These are phyloP conservation scores for Sarocladiaceae sp. DNA, from an alignment of 2,329 filamentous ascomycete genomes.

Conservation along the genomic window DNA sequence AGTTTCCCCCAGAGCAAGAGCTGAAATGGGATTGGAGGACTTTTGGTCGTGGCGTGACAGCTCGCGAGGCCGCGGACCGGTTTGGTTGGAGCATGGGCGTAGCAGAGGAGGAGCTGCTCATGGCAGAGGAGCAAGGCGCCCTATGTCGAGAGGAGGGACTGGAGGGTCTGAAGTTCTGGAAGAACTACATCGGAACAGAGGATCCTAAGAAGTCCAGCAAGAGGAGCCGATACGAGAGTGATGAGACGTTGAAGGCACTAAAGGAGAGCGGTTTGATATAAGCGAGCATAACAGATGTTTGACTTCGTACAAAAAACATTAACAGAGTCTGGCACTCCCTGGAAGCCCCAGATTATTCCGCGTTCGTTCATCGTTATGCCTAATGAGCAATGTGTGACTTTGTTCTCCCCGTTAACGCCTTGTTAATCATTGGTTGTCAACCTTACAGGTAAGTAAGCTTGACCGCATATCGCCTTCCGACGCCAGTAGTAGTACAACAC, in stretches of 20 bases:
- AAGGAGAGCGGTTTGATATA: conserved; percentile 35
- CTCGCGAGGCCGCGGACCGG: conserved; percentile 77
- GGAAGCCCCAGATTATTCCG: no score
- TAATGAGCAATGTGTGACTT: no score
- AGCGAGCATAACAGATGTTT: conserved; percentile 1
- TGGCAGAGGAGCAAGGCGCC: conserved; percentile 87
- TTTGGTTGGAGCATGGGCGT: conserved; percentile 98
- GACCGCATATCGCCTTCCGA: no score
- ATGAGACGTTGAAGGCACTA: conserved; percentile 37
- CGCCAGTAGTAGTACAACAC: no score
- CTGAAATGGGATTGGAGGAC: conserved; percentile 67
- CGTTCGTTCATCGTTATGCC: no score
- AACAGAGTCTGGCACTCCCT: neutral
- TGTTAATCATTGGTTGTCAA: no score
- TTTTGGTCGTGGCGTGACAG: conserved; percentile 82
- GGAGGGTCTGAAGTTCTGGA: conserved; percentile 89
- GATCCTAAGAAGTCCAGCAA: conserved; percentile 25
- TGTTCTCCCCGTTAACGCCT: no score
- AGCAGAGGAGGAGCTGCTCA: conserved; percentile 89
- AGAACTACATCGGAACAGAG: conserved; percentile 59
- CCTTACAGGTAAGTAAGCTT: no score
- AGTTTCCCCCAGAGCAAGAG: conserved; percentile 56
- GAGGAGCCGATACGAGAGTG: conserved; percentile 26
- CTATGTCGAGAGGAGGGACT: conserved; percentile 88
- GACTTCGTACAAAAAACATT: neutral